These are phyloP conservation scores for Skeletonema tropicum DNA, from an alignment of 108 stramenopile species.

Conservation along the genomic window DNA sequence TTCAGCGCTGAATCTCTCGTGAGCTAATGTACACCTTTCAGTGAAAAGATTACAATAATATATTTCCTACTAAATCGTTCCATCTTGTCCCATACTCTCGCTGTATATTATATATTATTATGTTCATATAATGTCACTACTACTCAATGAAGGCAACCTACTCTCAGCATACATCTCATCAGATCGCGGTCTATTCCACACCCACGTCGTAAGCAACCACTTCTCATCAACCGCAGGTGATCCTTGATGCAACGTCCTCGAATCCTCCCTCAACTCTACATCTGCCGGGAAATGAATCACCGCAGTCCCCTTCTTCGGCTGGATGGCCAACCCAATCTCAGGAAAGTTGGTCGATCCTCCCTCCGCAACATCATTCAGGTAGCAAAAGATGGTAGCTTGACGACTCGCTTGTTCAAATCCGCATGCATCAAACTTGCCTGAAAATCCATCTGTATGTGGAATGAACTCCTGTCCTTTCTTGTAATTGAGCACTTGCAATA, in stretches of 20 bases:
- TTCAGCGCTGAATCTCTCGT: too few relatives aligned
- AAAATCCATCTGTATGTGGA: conserved; percentile 61
- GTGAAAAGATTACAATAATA: too few relatives aligned
- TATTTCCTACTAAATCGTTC: too few relatives aligned
- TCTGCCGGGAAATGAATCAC: conserved; percentile 56
- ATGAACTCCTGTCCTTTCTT: conserved; percentile 55
- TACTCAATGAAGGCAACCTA: background rate
- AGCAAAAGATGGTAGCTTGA: conserved; percentile 55
- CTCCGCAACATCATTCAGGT: conserved; percentile 51
- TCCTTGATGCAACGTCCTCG: conserved; percentile 52
- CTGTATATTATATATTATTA: too few relatives aligned
- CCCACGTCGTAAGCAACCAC: conserved; percentile 57
- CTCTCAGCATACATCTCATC: conserved; percentile 15
- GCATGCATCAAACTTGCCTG: conserved; percentile 53
- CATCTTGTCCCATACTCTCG: too few relatives aligned
- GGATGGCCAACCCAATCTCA: conserved; percentile 26
- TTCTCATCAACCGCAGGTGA: conserved; percentile 53
- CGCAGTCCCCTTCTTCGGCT: conserved; percentile 46
- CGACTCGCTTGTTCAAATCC: conserved; percentile 58
- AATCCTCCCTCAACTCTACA: conserved; percentile 45
- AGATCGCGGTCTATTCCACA: conserved; percentile 41
- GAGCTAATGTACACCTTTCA: too few relatives aligned
- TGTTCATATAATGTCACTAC: background rate
- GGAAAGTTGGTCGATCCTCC: conserved; percentile 55
- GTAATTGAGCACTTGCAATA: conserved; percentile 58